Conservation (phyloP, 768 basidiomycete genomes). For the Phanerochaete sordida region DNA sequence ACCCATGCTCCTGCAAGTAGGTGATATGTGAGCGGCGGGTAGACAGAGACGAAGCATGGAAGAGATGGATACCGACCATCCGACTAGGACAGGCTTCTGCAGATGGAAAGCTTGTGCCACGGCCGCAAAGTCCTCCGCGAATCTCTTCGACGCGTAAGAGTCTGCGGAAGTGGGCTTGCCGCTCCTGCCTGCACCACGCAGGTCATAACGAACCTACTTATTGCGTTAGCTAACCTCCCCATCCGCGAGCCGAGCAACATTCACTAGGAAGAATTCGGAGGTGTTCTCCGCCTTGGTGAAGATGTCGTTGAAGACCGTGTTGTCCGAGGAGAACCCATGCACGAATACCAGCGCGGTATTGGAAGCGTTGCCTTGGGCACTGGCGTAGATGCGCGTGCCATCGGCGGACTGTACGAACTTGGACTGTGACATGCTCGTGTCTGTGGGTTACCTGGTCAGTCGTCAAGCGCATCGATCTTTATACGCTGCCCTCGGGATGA, state of each 20-base stretch:
- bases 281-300: conserved; percentile 13
- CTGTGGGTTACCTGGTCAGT: background rate
- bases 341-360: conserved; percentile 22
- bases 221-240: background rate
- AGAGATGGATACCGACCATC: conserved; percentile 16
- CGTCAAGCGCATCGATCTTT: background rate
- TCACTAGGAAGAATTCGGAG: conserved; percentile 19
- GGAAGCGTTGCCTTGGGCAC: conserved; percentile 18
- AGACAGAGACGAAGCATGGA: background rate
- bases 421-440: background rate
- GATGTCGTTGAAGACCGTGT: conserved; percentile 18
- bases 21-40: background rate
- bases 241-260: background rate
- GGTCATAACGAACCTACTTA: conserved; percentile 20
- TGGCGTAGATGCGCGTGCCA: conserved; percentile 20
- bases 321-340: conserved; percentile 17
- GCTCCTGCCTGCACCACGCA: conserved; percentile 21
- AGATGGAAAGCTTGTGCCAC: conserved; percentile 19
- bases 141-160: conserved; percentile 9
- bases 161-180: conserved; percentile 11
- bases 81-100: conserved; percentile 16
- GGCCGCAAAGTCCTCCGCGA: conserved; percentile 20
- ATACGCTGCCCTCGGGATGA: too few species aligned
- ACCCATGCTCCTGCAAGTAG: background rate
- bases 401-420: conserved; percentile 19